These are phyloP conservation scores for Talaromyces sp. DNA, from an alignment of 2,329 filamentous ascomycete species.

Conservation along the genomic window DNA sequence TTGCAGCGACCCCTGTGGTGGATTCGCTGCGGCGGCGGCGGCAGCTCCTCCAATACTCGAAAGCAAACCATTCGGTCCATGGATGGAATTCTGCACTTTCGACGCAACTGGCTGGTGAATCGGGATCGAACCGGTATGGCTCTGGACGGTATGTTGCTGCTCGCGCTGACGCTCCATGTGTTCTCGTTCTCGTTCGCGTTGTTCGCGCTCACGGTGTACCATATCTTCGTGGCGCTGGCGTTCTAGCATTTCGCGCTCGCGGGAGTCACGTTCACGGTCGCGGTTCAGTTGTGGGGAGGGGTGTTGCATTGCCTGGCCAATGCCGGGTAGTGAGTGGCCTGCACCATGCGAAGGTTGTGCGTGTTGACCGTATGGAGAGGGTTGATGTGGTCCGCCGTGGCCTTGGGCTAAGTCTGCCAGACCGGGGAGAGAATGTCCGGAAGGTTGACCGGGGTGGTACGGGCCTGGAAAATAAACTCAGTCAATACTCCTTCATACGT, in stretches of 20 bases:
- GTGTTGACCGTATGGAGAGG: slow-evolving; percentile 43
- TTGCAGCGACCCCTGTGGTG: slow-evolving; percentile 54
- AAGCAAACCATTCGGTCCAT: slow-evolving; percentile 86
- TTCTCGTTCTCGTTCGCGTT: slow-evolving; percentile 50
- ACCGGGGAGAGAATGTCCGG: slow-evolving; percentile 46
- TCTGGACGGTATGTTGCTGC: slow-evolving; percentile 73
- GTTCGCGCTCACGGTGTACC: slow-evolving; percentile 55
- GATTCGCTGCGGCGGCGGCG: slow-evolving; percentile 48
- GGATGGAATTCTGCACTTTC: slow-evolving; percentile 74
- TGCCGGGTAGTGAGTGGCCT: slow-evolving; percentile 40
- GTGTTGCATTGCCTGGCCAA: slow-evolving; percentile 43
- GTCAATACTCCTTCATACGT: too few species aligned
- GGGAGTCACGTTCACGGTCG: slow-evolving; percentile 50
- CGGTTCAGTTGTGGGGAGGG: slow-evolving; percentile 43
- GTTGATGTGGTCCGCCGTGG: slow-evolving; percentile 40
- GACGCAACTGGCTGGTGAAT: slow-evolving; percentile 93
- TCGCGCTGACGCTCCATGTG: slow-evolving; percentile 53
- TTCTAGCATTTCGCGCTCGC: slow-evolving; percentile 52
- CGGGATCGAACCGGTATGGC: slow-evolving; percentile 80
- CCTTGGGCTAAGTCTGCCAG: slow-evolving; percentile 47
- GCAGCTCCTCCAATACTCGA: slow-evolving; percentile 65
- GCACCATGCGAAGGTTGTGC: slow-evolving; percentile 35
- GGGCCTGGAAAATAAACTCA: slow-evolving; percentile 30
- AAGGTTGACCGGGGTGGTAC: slow-evolving; percentile 42
- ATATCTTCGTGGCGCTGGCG: slow-evolving; percentile 56